phyloP scores from a whole-genome alignment of 2,329 filamentous ascomycete species.

The Xylaria sp. region DNA sequence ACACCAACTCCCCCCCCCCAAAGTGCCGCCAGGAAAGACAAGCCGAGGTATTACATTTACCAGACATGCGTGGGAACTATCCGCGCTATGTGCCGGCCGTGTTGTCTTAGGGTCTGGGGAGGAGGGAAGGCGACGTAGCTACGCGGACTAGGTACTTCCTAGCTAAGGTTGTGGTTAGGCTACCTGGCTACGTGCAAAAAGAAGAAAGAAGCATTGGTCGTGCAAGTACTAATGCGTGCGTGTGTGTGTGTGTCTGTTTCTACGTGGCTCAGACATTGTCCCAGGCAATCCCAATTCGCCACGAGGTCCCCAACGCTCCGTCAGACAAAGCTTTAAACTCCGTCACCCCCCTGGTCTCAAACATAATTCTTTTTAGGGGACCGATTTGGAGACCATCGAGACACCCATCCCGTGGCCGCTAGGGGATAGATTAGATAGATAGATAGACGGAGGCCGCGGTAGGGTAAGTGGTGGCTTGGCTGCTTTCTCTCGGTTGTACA shows the following conservation, averaged over 20 bases:
- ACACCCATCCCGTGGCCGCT: no score
- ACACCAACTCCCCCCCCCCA: no score
- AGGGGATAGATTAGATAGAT: no score
- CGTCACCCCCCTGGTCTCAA: background rate
- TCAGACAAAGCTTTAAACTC: background rate
- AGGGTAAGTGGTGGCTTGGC: no score
- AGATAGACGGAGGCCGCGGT: no score
- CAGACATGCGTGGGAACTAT: background rate
- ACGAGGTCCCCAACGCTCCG: background rate
- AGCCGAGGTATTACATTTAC: background rate
- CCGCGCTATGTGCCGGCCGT: background rate
- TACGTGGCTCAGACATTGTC: background rate
- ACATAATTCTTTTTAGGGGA: background rate
- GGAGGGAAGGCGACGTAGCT: no score
- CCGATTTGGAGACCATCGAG: background rate
- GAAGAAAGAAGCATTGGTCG: no score
- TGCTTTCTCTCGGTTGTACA: no score
- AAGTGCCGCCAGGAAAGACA: background rate
- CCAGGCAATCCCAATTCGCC: background rate
- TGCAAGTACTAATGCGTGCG: no score
- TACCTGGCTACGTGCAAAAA: no score
- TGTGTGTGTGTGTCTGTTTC: no score
- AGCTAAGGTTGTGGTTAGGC: background rate
- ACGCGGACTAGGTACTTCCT: background rate
- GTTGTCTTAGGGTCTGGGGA: background rate